Base-by-base conservation (phyloP, 2,329 filamentous ascomycete species). In the Scopulariopsis brevicaulis region DNA sequence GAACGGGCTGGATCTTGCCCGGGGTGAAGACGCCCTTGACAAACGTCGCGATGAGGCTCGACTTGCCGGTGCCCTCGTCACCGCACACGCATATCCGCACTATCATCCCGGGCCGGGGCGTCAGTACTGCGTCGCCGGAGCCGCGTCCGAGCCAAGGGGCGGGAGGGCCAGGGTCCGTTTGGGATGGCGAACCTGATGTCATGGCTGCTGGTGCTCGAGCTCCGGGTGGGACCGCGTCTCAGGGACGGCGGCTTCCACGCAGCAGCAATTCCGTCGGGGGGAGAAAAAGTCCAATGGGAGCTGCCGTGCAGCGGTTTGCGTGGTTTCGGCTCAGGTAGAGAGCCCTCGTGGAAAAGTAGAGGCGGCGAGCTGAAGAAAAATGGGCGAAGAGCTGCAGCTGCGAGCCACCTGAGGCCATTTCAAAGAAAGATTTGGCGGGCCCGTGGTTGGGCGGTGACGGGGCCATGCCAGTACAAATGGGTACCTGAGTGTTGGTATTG, bases 21-120 rank as follows among this genome's bases (percentile, higher is more conserved):
- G 88, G 90, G 66, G 97, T 89, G 72, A 97, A 99, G 71, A 93
- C 89, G 70, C 96, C 93, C 70, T 97, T 97, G 70, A 99, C 93
- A 46, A 99, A 85, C 59, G 91, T 95, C 58, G 92, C 94, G 68
- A 96, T 95, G 70, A 96, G 80, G 71, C 89, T 94, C 60, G 89
- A 94, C 75, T 96, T 96, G 66, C 91, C 91, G n/a, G 89, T 91
- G 65, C 89, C 89, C 74, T 97, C 93, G 71, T 99, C 94, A 68
- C 94, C 94, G 75, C 92, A 96, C 60, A 97, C 90, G 72, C 91
- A 96, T 67, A 97, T 92, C 63, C 94, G 89, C 61, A 97, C 93
- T 77, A 63, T 2, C 8, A 50, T 20, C 12, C 12, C 46, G 20
- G 22, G 20, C 22, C n/a, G 46, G 46, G 20, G n/a, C 22, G 46